These are phyloP conservation scores for Neurospora sp. DNA, from an alignment of 495 filamentous ascomycete genomes.

Conservation along the genomic window DNA sequence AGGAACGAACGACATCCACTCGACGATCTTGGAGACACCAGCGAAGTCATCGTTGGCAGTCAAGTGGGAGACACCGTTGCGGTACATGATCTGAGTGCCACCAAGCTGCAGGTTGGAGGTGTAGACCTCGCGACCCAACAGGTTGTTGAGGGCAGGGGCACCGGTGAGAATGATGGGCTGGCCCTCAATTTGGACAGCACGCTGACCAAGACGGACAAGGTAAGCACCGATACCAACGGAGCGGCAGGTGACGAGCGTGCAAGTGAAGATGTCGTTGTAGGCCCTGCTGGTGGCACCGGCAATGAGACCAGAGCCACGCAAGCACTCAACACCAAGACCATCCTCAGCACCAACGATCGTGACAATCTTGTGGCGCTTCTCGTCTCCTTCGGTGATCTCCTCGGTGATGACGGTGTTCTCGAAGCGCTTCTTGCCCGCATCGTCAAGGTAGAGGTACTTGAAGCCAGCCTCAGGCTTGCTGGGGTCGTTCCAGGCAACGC, in stretches of 20 bases:
- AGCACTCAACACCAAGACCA: conserved; percentile 92
- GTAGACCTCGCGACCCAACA: conserved; percentile 96
- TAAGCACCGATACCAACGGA: conserved; percentile 98
- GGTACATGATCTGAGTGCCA: conserved; percentile 99
- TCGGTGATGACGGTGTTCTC: conserved; percentile 89
- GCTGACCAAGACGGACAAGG: conserved; percentile 91
- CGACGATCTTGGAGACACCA: conserved; percentile 93
- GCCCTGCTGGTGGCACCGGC: conserved; percentile 93
- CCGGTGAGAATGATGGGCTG: conserved; percentile 98
- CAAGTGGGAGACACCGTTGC: conserved; percentile 98
- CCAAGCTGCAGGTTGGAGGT: conserved; percentile 97
- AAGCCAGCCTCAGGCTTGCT: conserved; percentile 81
- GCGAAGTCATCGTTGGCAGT: conserved; percentile 96
- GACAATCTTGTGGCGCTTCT: conserved; percentile 87
- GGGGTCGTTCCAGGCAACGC: conserved; percentile 87
- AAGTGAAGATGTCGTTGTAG: conserved; percentile 98
- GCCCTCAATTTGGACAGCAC: conserved; percentile 97
- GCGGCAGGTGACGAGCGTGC: conserved; percentile 94
- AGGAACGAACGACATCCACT: conserved; percentile 94
- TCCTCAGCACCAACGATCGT: conserved; percentile 92
- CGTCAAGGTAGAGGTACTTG: conserved; percentile 95
- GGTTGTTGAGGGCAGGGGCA: conserved; percentile 94
- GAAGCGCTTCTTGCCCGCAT: conserved; percentile 77
- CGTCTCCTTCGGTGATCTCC: conserved; percentile 70
- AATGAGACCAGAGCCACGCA: conserved; percentile 95